These are phyloP conservation scores for Komagataella populi DNA, from an alignment of 805 yeast species.

Conservation along the genomic window DNA sequence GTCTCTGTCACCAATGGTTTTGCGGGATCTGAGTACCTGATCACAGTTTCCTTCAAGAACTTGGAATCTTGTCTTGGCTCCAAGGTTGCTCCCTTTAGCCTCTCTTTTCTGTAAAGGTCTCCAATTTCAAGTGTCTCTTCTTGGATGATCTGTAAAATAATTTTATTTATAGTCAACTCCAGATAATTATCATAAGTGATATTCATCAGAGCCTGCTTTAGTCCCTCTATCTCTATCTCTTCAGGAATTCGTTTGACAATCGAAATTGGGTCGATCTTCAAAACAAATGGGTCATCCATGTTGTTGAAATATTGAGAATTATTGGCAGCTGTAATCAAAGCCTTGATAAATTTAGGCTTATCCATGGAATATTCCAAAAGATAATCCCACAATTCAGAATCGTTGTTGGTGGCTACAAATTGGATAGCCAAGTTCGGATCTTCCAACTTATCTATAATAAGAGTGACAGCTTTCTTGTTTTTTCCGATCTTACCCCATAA, in stretches of 20 bases:
- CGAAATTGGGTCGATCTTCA: conserved; percentile 44
- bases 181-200: conserved; percentile 55
- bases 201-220: conserved; percentile 43
- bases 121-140: conserved; percentile 32
- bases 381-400: conserved; percentile 70
- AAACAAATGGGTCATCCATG: neutral
- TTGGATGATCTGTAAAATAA: conserved; percentile 40
- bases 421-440: conserved; percentile 74
- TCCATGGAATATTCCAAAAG: conserved; percentile 57
- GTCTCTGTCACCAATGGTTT: conserved; percentile 14
- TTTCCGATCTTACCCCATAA: conserved; percentile 76
- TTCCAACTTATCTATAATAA: conserved; percentile 64
- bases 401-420: conserved; percentile 58
- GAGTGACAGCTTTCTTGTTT: conserved; percentile 54
- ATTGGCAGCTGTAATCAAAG: conserved; percentile 57
- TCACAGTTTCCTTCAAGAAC: conserved; percentile 9
- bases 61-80: conserved; percentile 9
- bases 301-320: conserved; percentile 17
- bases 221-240: conserved; percentile 48
- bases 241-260: conserved; percentile 54
- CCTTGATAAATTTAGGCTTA: conserved; percentile 65
- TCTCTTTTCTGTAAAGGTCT: conserved; percentile 12
- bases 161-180: conserved; percentile 34
- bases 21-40: conserved; percentile 5
- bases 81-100: conserved; percentile 19